Base-by-base conservation (phyloP, 2,329 filamentous ascomycete genomes). In the Pseudogymnoascus sp. region DNA sequence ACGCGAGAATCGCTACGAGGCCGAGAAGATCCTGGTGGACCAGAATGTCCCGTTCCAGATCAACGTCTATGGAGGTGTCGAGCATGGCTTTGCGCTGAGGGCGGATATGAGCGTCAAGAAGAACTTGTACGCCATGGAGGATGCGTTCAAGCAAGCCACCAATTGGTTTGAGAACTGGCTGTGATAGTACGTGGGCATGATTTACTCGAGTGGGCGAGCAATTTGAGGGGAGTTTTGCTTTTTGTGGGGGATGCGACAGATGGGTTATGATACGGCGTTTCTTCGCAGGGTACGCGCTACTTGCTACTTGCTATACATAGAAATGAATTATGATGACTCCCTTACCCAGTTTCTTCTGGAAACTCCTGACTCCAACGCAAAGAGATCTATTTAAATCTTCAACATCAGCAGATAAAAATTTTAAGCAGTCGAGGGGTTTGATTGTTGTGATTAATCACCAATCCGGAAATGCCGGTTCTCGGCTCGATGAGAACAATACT, bases 111-210 rank as follows among this genome's bases (percentile, higher is more conserved):
- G 71, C 65, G 80, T 86, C 66, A 81, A 81, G 73, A 67, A 78
- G 53, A 74, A 83, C 70, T 85, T 82, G 73, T 93, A 82, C 70
- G 87, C 89, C 38, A 93, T 91, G 81, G 89, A 96, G 76, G 85
- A 88, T 76, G 90, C 91, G 4, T 95, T 95, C 72, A 71, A 81
- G 67, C 90, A 95, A 79, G 90, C 90, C 35, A 80, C 92, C 61
- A 73, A 79, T 60, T 96, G 91, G 91, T 92, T 96, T 68, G 81
- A 89, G 68, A 79, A 86, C 74, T 79, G 82, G 73, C 8, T 61
- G 59, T 61, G 50, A 56, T 33, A 6, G 47, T 29, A 56, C 6
- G 10, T 11, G 14, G 14, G 1, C 29, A 19, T 7, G n/a, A 19
- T 33, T 19, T 5, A 19, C 10, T 33, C 13, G 40, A 24, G 40